Conservation (phyloP, 495 filamentous ascomycete genomes). For the Pyrenula massariospora region DNA sequence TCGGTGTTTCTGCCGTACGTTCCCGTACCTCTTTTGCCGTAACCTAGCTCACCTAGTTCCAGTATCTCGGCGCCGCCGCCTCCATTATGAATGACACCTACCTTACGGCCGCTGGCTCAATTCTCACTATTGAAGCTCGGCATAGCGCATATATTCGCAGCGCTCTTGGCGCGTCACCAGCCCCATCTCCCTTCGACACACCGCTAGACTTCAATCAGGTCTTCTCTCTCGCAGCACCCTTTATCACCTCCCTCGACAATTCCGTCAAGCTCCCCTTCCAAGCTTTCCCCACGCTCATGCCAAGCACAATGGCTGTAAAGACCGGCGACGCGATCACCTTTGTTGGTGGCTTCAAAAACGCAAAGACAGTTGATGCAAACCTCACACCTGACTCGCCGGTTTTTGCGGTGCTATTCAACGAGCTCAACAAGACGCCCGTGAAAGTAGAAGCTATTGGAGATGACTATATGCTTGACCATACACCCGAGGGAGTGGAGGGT, state of each 20-base stretch:
- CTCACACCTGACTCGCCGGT: constrained; percentile 3
- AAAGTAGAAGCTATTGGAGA: constrained; percentile 13
- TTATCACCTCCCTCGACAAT: constrained; percentile 38
- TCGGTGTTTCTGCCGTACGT: constrained; percentile 42
- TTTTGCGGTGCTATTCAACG: constrained; percentile 24
- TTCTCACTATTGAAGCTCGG: constrained; percentile 50
- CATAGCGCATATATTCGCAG: constrained; percentile 48
- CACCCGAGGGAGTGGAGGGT: constrained; percentile 17
- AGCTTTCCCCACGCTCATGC: constrained; percentile 36
- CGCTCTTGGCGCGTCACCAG: constrained; percentile 32
- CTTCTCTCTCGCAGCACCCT: constrained; percentile 45
- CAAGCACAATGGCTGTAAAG: constrained; percentile 1
- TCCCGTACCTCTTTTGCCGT: constrained; percentile 13
- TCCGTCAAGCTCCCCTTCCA: constrained; percentile 45
- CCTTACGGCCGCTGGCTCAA: constrained; percentile 48
- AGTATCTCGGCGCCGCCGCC: constrained; percentile 51
- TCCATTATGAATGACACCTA: constrained; percentile 38
- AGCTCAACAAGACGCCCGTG: constrained; percentile 20
- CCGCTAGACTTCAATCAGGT: constrained; percentile 46
- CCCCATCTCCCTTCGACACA: constrained; percentile 43
- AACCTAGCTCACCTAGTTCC: too few relatives aligned
- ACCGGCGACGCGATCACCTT: constrained; percentile 12
- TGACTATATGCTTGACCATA: constrained; percentile 20
- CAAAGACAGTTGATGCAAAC: background rate
- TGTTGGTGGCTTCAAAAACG: constrained; percentile 1